Base-by-base conservation (phyloP, 805 yeast species). In the Wickerhamiella galacta region DNA sequence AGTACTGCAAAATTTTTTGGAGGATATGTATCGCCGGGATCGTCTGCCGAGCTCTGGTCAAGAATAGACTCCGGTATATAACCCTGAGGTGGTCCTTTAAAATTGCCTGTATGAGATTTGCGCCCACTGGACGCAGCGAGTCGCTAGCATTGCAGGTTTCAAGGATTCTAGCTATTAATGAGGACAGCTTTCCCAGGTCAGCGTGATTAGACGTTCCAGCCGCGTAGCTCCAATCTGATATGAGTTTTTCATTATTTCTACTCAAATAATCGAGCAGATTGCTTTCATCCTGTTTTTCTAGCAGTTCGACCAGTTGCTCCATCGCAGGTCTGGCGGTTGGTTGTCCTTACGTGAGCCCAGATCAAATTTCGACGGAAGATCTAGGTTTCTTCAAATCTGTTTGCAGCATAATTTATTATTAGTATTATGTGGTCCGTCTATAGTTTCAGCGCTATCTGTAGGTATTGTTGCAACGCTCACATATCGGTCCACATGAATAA, bases 51-150 rank as follows among this genome's bases (percentile, higher is more conserved):
- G 78, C 70, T 40, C 73, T 68, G 39, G 63, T 53, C 34, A 69
- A 64, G 38, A 65, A 67, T 25, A 83, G 56, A 12, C 77, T 72
- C 43, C 92, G 61, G 52, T 77, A 79, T 3, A 83, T 56, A 6
- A 72, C 64, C 43, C 75, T 78, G 27, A 66, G 49, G 47, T 78
- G 70, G 30, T 62, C 64, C 1, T 62, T 56, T 7, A 82, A 49
- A 3, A 83, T 54, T 10, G 65, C 64, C 32, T 62, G 63, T 35
- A 75, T 63, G 16, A 74, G 48, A 6, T 55, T 21, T 2, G 28
- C 21, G 3, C 38, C 39, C 4, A 28, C 2, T 0, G 38, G 36
- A 9, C 17, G 12, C 3, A 41, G 39, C 7, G 35, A 14, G 8
- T 27, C 28, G 3, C 15, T 12, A 5, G 27, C 16, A 3, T 15